Percentiles rank a stretch among this genome's conserved stretches.
phyloP scores from a whole-genome alignment of 1,284 basidiomycete genomes.

The Phlebopus sp. region DNA sequence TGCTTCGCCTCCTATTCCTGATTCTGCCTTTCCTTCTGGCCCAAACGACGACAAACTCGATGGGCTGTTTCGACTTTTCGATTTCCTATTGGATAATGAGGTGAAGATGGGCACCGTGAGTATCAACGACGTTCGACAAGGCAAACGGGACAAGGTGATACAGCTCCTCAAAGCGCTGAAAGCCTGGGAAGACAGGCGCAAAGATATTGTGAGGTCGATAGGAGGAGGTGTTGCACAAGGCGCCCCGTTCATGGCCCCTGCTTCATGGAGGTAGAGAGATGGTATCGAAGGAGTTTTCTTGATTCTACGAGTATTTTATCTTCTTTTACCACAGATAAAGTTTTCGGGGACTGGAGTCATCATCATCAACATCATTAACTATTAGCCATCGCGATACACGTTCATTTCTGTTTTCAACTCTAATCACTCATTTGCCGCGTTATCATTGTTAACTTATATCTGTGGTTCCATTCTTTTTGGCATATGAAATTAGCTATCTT shows the following conservation, averaged over 20 bases:
- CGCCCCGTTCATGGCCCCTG: slow-evolving; percentile 18
- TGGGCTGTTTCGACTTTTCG: slow-evolving; percentile 84
- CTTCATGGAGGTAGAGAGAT: slow-evolving; percentile 8
- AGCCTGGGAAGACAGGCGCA: slow-evolving; percentile 73
- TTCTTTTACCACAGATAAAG: background rate
- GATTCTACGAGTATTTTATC: slow-evolving; percentile 5
- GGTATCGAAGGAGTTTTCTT: background rate
- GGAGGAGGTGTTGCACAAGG: slow-evolving; percentile 39
- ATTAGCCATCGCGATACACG: too few species aligned
- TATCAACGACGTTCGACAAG: slow-evolving; percentile 85
- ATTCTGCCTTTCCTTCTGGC: slow-evolving; percentile 73
- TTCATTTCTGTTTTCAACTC: too few species aligned
- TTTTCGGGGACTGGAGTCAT: too few species aligned
- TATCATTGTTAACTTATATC: background rate
- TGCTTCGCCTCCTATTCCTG: slow-evolving; percentile 66
- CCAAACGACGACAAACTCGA: slow-evolving; percentile 78
- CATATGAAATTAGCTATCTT: too few species aligned
- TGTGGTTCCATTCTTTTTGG: background rate
- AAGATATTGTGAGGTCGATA: slow-evolving; percentile 51
- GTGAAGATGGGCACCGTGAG: slow-evolving; percentile 86
- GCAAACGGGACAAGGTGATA: slow-evolving; percentile 74
- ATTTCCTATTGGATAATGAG: slow-evolving; percentile 85
- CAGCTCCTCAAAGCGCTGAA: slow-evolving; percentile 76
- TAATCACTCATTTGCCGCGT: too few species aligned
- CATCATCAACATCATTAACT: too few species aligned